Conservation (phyloP, 768 basidiomycete species). For the Pholiota conissans region DNA sequence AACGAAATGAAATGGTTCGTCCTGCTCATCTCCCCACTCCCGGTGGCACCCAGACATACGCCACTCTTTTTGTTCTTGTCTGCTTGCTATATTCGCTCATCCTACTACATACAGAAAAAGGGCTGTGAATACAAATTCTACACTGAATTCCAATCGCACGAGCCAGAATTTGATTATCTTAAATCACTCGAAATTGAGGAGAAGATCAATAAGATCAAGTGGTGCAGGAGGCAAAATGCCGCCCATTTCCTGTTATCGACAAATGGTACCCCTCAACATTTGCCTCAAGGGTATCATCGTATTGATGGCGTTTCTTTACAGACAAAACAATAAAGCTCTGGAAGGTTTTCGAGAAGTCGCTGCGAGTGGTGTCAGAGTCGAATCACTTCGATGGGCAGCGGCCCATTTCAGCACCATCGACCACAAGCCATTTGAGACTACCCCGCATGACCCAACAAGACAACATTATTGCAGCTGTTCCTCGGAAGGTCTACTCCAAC, state of each 20-base stretch:
- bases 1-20: constrained; percentile 92
- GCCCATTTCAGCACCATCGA: constrained; percentile 60
- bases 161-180: constrained; percentile 99
- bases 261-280: constrained; percentile 65
- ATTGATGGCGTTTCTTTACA: constrained; percentile 31
- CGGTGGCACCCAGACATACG: constrained; percentile 13
- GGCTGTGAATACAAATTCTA: constrained; percentile 99
- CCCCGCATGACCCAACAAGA: constrained; percentile 94
- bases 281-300: background rate
- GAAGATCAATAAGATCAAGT: constrained; percentile 99
- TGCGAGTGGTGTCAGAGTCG: constrained; percentile 95
- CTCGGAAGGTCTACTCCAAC: constrained; percentile 98
- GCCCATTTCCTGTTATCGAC: constrained; percentile 97
- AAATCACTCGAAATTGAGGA: constrained; percentile 99
- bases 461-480: constrained; percentile 97
- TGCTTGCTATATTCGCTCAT: constrained; percentile 23
- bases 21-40: constrained; percentile 16
- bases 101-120: constrained; percentile 71
- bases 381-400: constrained; percentile 86
- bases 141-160: constrained; percentile 99
- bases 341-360: constrained; percentile 99
- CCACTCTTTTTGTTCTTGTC: constrained; percentile 10
- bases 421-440: constrained; percentile 67
- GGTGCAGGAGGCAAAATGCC: constrained; percentile 97
- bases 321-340: constrained; percentile 99